Conservation (phyloP, 176 grass and related monocot genomes). For the Panicum miliaceum region DNA sequence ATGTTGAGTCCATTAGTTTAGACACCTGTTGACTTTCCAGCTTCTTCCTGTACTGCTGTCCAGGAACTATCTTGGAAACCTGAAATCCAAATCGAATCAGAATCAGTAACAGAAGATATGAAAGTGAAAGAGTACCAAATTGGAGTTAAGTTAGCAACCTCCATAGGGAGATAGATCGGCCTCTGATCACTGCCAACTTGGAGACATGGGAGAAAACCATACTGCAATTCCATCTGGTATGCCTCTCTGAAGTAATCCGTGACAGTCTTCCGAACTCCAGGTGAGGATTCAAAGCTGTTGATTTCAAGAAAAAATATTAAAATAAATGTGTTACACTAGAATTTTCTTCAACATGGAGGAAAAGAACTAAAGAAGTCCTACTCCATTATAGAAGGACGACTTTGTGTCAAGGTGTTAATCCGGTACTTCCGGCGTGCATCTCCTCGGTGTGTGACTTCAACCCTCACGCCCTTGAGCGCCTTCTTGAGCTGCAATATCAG, state of each 20-base stretch:
- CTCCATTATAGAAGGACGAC: constrained; percentile 33
- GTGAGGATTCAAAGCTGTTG: constrained; percentile 41
- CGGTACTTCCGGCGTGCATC: constrained; percentile 40
- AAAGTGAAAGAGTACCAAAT: background rate
- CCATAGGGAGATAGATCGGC: constrained; percentile 78
- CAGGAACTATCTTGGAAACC: constrained; percentile 68
- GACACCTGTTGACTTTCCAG: constrained; percentile 47
- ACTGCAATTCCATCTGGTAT: constrained; percentile 47
- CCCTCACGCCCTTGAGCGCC: constrained; percentile 55
- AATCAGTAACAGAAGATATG: constrained; percentile 17
- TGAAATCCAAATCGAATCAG: constrained; percentile 24
- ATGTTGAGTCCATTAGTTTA: constrained; percentile 41
- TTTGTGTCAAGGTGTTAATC: constrained; percentile 40
- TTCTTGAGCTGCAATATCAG: constrained; percentile 56
- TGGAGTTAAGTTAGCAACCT: constrained; percentile 56
- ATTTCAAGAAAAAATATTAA: constrained; percentile 1
- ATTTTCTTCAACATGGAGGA: background rate
- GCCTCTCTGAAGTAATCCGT: constrained; percentile 64
- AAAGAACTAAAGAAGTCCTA: constrained; percentile 17
- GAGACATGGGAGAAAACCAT: constrained; percentile 61
- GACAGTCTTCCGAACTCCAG: constrained; percentile 31
- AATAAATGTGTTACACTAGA: background rate
- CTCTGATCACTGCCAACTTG: constrained; percentile 68
- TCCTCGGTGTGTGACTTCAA: constrained; percentile 65
- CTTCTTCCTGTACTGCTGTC: constrained; percentile 69